Evolutionary conservation across 106 monocot species (phyloP).

Genomic region (Vanilla planifolia): DNA sequence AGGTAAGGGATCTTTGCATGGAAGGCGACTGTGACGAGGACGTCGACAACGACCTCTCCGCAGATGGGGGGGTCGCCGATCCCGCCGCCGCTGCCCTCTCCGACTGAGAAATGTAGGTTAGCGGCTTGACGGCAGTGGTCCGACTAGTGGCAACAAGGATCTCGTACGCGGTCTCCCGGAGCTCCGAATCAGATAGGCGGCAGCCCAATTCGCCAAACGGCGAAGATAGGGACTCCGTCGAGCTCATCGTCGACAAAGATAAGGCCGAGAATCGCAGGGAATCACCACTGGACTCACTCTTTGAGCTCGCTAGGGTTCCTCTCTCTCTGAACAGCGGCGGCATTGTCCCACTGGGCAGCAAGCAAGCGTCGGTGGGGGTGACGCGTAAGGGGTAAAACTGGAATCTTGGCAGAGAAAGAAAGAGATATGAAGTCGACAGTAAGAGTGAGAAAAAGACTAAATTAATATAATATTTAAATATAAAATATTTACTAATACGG

Average conservation of each 20-base stretch:
- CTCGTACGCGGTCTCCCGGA: constrained; percentile 69
- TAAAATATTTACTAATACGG: too few relatives aligned
- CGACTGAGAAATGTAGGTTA: constrained; percentile 48
- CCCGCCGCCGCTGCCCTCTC: constrained; percentile 10
- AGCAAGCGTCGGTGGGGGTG: too few relatives aligned
- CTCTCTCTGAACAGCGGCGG: constrained; percentile 45
- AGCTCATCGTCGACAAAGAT: background rate
- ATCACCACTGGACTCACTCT: constrained; percentile 11
- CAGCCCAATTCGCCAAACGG: constrained; percentile 43
- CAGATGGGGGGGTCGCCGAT: constrained; percentile 5
- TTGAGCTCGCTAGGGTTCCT: constrained; percentile 8
- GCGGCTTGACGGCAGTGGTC: constrained; percentile 47
- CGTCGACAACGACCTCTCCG: constrained; percentile 23
- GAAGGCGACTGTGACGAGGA: constrained; percentile 30
- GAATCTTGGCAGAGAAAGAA: too few relatives aligned
- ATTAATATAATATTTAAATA: too few relatives aligned
- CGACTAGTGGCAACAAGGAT: constrained; percentile 60
- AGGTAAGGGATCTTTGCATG: constrained; percentile 65
- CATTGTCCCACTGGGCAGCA: too few relatives aligned
- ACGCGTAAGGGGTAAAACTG: background rate
- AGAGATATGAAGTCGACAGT: too few relatives aligned
- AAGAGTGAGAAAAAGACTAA: too few relatives aligned
- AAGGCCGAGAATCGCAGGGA: constrained; percentile 7
- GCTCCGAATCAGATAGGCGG: constrained; percentile 33
- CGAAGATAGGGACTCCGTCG: constrained; percentile 23